Conservation (phyloP, 345 rosid species). For the Toxicodendron radicans region DNA sequence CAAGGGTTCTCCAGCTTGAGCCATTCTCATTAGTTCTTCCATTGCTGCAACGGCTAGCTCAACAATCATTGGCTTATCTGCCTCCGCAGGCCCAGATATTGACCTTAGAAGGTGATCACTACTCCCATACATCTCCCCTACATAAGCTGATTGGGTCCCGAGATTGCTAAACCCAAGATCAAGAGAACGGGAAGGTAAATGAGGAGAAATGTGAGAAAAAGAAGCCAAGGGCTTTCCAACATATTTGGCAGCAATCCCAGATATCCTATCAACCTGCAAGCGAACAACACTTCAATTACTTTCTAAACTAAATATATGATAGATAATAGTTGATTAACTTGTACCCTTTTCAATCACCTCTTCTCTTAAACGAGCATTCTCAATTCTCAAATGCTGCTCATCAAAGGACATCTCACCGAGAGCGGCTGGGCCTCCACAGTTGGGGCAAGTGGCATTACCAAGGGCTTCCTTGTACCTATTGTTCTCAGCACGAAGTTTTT, state of each 20-base stretch:
- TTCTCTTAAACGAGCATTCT: conserved; percentile 80
- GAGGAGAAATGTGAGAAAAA: conserved; percentile 46
- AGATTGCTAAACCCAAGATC: conserved; percentile 55
- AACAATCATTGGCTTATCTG: conserved; percentile 86
- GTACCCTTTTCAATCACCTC: conserved; percentile 48
- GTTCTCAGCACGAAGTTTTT: conserved; percentile 82
- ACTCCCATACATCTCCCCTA: conserved; percentile 75
- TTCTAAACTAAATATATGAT: background rate
- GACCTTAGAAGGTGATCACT: conserved; percentile 52
- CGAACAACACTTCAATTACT: background rate
- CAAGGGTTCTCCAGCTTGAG: conserved; percentile 72
- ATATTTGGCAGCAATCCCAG: conserved; percentile 80
- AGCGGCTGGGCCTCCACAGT: conserved; percentile 83
- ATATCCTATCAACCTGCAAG: conserved; percentile 76
- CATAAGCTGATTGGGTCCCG: conserved; percentile 56
- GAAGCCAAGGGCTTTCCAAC: conserved; percentile 73
- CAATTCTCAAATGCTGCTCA: conserved; percentile 93
- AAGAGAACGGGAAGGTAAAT: conserved; percentile 49
- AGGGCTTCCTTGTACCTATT: conserved; percentile 79
- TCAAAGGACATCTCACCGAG: conserved; percentile 96
- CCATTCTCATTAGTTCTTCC: conserved; percentile 92
- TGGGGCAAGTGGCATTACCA: conserved; percentile 73
- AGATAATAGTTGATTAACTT: background rate
- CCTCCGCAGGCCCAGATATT: conserved; percentile 61
- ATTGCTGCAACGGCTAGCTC: conserved; percentile 94